Evolutionary conservation across 306 rosid genomes (phyloP).

Genomic region (Trichosanthes truncata): DNA sequence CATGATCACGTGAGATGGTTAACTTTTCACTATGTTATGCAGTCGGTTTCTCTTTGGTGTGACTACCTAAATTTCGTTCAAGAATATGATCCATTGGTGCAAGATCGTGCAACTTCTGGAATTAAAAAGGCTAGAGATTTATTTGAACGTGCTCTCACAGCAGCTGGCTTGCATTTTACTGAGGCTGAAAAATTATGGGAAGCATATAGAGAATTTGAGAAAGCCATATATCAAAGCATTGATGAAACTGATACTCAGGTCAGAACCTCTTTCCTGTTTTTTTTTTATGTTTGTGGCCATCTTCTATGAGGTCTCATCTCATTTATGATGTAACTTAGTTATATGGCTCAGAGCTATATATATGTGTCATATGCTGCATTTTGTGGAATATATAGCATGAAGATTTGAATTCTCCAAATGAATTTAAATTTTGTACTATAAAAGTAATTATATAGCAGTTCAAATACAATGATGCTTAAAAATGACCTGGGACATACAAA

Average conservation of each 20-base stretch:
- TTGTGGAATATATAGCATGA: background rate
- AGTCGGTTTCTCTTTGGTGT: slow-evolving; percentile 76
- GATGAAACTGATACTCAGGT: slow-evolving; percentile 63
- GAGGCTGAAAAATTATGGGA: slow-evolving; percentile 80
- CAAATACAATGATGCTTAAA: background rate
- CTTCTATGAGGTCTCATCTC: background rate
- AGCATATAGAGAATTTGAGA: slow-evolving; percentile 66
- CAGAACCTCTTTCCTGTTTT: slow-evolving; percentile 2
- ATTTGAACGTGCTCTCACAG: slow-evolving; percentile 76
- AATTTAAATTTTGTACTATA: background rate
- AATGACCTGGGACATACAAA: background rate
- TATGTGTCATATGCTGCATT: background rate
- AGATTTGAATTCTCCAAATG: background rate
- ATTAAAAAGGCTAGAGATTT: slow-evolving; percentile 63
- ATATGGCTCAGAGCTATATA: background rate
- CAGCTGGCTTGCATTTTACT: slow-evolving; percentile 74
- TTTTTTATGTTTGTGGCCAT: background rate
- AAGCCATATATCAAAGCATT: slow-evolving; percentile 37
- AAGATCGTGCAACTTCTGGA: slow-evolving; percentile 45
- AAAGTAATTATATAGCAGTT: background rate
- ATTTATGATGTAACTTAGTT: background rate
- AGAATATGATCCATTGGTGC: slow-evolving; percentile 51
- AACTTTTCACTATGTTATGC: slow-evolving; percentile 27
- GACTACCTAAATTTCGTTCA: slow-evolving; percentile 57
- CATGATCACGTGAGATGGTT: slow-evolving; percentile 9